Base-by-base conservation (phyloP, 2,329 filamentous ascomycete genomes). In the Phialophora macrospora region DNA sequence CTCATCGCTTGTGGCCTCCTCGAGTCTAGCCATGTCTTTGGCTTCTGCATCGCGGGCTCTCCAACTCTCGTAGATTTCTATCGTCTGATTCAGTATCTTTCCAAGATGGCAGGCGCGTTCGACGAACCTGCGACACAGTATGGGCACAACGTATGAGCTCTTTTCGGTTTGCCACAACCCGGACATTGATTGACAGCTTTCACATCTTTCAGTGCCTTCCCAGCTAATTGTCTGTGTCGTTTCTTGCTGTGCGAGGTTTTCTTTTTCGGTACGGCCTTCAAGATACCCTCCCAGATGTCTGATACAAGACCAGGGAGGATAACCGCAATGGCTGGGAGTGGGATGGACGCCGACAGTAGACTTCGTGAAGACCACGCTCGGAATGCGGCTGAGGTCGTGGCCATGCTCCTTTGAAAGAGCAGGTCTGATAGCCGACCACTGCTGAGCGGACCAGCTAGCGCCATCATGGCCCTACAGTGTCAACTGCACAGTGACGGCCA, bases 181-280 rank as follows among this genome's bases (percentile, higher is more conserved):
- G 94, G 91, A 77, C 95, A 99, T 75, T 88, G 91, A 81, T 93
- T 96, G 72, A 99, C 80, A 61, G 87, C 86, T 69, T 90, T 95
- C 64, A 96, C 88, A 76, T 99, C 95, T 81, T 97, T 91, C 73
- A 99, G 80, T 52, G 89, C 94, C 81, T 99, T 99, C 75, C 95
- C 95, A 26, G 93, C 94, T 89, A 98, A 90, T 76, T 96, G 93
- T 74, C 96, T 88, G 76, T 93, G 89, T 73, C 95, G 87, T 84
- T 93, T 97, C 83, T 95, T 97, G 83, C 92, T 92, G 79, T 99
- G 92, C 49, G 94, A 97, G 38, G 93, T 96, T 86, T 98, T 99
- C 83, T 97, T 98, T 85, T 99, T 99, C 4, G 95, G 95, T 17
- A 98, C 95, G 1, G 95, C 95, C 71, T 89, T 89, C 72, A 99